phyloP scores from a whole-genome alignment of 345 rosid genomes.

The Corchorus olitorius region DNA sequence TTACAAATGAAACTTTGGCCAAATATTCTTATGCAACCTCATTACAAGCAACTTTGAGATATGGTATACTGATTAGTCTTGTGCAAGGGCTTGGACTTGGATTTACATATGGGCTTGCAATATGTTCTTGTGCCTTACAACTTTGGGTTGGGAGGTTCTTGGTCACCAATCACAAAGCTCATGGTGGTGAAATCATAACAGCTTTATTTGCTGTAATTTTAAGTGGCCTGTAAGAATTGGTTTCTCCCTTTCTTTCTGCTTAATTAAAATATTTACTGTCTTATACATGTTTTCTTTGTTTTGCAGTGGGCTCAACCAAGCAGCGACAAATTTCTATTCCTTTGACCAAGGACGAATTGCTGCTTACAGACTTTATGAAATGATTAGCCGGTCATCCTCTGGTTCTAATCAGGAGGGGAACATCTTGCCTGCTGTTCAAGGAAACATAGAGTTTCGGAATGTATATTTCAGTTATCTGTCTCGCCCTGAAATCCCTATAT shows the following conservation, averaged over 20 bases:
- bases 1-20: conserved; percentile 96
- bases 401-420: conserved; percentile 75
- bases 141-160: conserved; percentile 94
- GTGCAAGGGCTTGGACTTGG: conserved; percentile 99
- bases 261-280: conserved; percentile 15
- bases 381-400: conserved; percentile 94
- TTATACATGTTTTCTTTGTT: conserved; percentile 17
- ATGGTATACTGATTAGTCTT: conserved; percentile 89
- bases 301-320: conserved; percentile 93
- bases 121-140: conserved; percentile 96
- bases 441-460: conserved; percentile 96
- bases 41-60: conserved; percentile 93
- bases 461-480: conserved; percentile 99
- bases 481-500: conserved; percentile 96
- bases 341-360: conserved; percentile 99
- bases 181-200: conserved; percentile 90
- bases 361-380: conserved; percentile 96
- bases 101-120: conserved; percentile 96
- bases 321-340: conserved; percentile 97
- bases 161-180: conserved; percentile 55
- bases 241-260: conserved; percentile 27
- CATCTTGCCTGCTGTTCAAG: conserved; percentile 59
- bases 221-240: conserved; percentile 94
- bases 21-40: conserved; percentile 97
- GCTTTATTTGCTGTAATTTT: conserved; percentile 91